Evolutionary conservation across 2,329 filamentous ascomycete species (phyloP).

Genomic region (Keithomyces neogunnii): DNA sequence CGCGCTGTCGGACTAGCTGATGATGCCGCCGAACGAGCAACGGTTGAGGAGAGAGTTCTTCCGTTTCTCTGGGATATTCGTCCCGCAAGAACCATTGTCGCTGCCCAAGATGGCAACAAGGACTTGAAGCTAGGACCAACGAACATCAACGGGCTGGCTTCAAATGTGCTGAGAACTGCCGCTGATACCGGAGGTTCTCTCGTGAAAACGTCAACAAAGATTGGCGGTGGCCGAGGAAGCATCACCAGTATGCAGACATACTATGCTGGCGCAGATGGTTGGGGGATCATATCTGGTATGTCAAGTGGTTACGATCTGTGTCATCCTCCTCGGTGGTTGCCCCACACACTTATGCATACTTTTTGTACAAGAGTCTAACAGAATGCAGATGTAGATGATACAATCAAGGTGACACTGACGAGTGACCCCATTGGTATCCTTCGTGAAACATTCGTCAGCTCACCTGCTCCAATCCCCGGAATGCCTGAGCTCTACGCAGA

Average conservation of each 20-base stretch:
- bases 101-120: constrained; percentile 41
- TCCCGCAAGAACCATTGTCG: constrained; percentile 59
- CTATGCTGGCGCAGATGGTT: constrained; percentile 69
- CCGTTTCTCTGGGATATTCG: constrained; percentile 74
- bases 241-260: constrained; percentile 58
- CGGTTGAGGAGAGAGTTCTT: constrained; percentile 58
- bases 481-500: constrained; percentile 80
- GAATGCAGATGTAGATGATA: constrained; percentile 75
- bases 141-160: constrained; percentile 63
- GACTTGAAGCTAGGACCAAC: constrained; percentile 57
- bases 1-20: constrained; percentile 58
- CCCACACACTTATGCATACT: neutral
- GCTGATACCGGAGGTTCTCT: constrained; percentile 34
- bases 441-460: constrained; percentile 72
- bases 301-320: neutral
- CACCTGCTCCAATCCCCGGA: constrained; percentile 60
- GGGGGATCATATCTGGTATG: constrained; percentile 70
- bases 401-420: constrained; percentile 85
- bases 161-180: constrained; percentile 48
- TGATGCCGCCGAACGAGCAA: constrained; percentile 47
- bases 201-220: constrained; percentile 38
- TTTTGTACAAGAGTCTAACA: neutral
- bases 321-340: neutral
- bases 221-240: constrained; percentile 44
- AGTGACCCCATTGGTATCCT: constrained; percentile 73